These are phyloP conservation scores for Coprinopsis sp. DNA, from an alignment of 768 basidiomycete species.

Conservation along the genomic window DNA sequence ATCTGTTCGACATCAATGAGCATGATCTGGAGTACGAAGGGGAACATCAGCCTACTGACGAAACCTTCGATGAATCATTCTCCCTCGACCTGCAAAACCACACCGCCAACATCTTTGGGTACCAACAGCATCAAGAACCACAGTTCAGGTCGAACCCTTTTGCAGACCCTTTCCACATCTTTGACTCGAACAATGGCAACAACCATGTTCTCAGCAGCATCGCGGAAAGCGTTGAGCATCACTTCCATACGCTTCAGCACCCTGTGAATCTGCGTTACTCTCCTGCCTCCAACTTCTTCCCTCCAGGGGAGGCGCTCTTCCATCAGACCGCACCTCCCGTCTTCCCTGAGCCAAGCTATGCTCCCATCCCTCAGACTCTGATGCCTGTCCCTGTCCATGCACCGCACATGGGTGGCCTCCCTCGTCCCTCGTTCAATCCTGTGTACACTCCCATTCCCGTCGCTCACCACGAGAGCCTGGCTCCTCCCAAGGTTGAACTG, in stretches of 20 bases:
- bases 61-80: slow-evolving; percentile 34
- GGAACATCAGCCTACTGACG: slow-evolving; percentile 27
- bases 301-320: slow-evolving; percentile 2
- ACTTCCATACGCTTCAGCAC: slow-evolving; percentile 35
- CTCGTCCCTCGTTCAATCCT: slow-evolving; percentile 4
- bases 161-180: slow-evolving; percentile 38
- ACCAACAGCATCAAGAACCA: slow-evolving; percentile 24
- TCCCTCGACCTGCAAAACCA: slow-evolving; percentile 29
- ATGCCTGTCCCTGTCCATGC: slow-evolving; percentile 6
- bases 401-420: not conserved
- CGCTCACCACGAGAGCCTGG: slow-evolving; percentile 3
- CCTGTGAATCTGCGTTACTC: slow-evolving; percentile 10
- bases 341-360: slow-evolving; percentile 11
- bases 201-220: slow-evolving; percentile 30
- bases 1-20: slow-evolving; percentile 74
- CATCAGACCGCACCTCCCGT: not conserved
- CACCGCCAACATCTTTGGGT: slow-evolving; percentile 30
- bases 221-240: slow-evolving; percentile 38
- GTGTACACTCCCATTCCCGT: slow-evolving; percentile 1
- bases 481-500: slow-evolving; percentile 9
- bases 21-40: slow-evolving; percentile 54
- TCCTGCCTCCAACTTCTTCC: not conserved
- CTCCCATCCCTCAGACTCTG: slow-evolving; percentile 12
- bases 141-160: slow-evolving; percentile 26
- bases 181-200: slow-evolving; percentile 18